Evolutionary conservation across 2,329 filamentous ascomycete genomes (phyloP).

Genomic region (Phaeosphaeria sp.): DNA sequence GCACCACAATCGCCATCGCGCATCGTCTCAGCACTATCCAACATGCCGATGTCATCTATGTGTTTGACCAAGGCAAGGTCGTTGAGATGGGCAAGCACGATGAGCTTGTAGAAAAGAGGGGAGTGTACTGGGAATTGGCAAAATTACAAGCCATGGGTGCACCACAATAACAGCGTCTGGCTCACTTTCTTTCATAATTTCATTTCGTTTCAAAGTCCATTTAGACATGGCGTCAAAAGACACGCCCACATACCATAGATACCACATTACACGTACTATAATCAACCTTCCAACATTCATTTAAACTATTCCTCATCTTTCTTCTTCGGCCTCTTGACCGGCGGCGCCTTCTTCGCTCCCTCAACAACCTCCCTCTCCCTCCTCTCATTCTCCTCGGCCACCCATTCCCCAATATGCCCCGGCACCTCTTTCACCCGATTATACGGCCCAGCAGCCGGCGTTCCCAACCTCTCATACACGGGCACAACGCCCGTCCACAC

Average conservation of each 20-base stretch:
- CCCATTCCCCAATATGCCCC: slow-evolving; percentile 63
- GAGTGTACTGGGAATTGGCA: slow-evolving; percentile 50
- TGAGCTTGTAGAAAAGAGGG: slow-evolving; percentile 49
- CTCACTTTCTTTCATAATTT: background rate
- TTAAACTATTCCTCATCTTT: slow-evolving; percentile 7
- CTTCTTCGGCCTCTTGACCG: slow-evolving; percentile 28
- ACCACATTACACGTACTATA: background rate
- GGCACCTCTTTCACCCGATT: slow-evolving; percentile 68
- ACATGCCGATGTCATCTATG: slow-evolving; percentile 92
- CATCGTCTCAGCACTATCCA: slow-evolving; percentile 92
- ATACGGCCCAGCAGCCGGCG: slow-evolving; percentile 65
- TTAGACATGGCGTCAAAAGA: background rate
- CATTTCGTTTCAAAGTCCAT: background rate
- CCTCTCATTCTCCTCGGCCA: slow-evolving; percentile 54
- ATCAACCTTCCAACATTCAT: background rate
- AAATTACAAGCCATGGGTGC: slow-evolving; percentile 45
- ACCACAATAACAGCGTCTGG: slow-evolving; percentile 28
- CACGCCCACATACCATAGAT: background rate
- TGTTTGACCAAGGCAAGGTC: slow-evolving; percentile 89
- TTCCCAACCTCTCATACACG: slow-evolving; percentile 67
- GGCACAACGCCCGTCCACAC: slow-evolving; percentile 70
- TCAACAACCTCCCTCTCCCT: slow-evolving; percentile 32
- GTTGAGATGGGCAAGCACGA: slow-evolving; percentile 87
- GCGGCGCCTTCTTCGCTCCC: slow-evolving; percentile 28
- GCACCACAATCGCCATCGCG: slow-evolving; percentile 94